phyloP scores from a whole-genome alignment of 257 asterid species.

The Misopates orontium region DNA sequence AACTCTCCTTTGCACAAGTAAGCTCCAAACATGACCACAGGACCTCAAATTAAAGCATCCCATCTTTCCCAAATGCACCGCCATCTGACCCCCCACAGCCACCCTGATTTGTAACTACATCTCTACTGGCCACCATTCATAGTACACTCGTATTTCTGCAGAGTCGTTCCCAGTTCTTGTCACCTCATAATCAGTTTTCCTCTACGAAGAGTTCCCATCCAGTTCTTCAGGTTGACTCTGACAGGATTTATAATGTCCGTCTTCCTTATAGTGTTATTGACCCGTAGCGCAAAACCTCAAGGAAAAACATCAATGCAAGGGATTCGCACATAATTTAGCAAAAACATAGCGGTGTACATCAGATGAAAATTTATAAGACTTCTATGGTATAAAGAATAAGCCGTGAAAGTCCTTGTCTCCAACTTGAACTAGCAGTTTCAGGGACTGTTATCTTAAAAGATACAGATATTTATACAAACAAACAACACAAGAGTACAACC shows the following conservation, averaged over 20 bases:
- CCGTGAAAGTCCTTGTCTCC: background rate
- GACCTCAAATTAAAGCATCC: no score
- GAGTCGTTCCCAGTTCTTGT: background rate
- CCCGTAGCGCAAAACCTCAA: background rate
- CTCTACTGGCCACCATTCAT: background rate
- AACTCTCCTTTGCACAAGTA: background rate
- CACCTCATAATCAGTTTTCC: background rate
- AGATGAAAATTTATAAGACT: background rate
- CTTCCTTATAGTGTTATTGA: no score
- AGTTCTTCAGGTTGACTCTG: no score
- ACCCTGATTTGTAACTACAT: background rate
- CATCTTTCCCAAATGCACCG: no score
- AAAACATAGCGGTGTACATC: background rate
- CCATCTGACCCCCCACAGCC: no score
- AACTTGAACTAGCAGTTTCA: constrained; percentile 13
- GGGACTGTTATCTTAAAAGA: background rate
- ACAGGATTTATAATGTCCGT: no score
- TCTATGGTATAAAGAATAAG: constrained; percentile 5
- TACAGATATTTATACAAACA: constrained; percentile 9
- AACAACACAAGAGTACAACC: background rate
- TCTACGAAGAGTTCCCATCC: constrained; percentile 8
- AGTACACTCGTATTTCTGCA: background rate
- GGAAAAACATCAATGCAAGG: background rate
- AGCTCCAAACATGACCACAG: background rate
- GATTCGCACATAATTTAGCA: background rate